phyloP scores from a whole-genome alignment of 2,329 filamentous ascomycete genomes.

The Orbilia blumenaviensis region DNA sequence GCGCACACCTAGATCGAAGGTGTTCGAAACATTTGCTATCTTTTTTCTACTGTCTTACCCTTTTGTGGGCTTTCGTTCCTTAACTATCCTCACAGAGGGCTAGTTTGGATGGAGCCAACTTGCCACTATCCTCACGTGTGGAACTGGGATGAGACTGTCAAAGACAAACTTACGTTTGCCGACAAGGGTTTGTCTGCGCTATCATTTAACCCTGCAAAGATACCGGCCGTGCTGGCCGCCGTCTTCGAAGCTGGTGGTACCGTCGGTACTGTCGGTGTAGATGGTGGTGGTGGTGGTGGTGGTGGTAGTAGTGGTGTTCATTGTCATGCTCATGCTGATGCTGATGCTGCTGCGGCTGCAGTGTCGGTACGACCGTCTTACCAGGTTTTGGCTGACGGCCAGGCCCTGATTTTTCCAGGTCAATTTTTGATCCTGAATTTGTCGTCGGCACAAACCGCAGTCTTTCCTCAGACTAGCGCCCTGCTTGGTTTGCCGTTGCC shows the following conservation, averaged over 20 bases:
- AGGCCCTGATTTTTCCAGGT: slow-evolving; percentile 11
- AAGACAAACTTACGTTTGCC: slow-evolving; percentile 7
- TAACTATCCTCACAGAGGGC: slow-evolving; percentile 20
- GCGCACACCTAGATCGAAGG: slow-evolving; percentile 19
- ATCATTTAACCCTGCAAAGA: slow-evolving; percentile 27
- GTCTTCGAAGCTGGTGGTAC: neutral
- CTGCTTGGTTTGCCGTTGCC: slow-evolving; percentile 20
- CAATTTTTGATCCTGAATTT: slow-evolving; percentile 1
- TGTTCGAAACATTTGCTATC: slow-evolving; percentile 29
- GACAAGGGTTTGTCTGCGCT: slow-evolving; percentile 30
- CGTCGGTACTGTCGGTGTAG: slow-evolving; percentile 7
- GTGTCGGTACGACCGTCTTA: slow-evolving; percentile 29
- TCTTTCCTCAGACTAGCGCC: slow-evolving; percentile 19
- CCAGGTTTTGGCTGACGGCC: slow-evolving; percentile 42
- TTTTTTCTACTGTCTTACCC: too few relatives aligned
- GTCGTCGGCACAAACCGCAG: slow-evolving; percentile 15
- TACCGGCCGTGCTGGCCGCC: slow-evolving; percentile 27
- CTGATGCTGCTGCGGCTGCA: slow-evolving; percentile 29
- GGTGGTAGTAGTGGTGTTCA: neutral
- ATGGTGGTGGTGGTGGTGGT: neutral
- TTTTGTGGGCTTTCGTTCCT: slow-evolving; percentile 5
- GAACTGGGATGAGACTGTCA: slow-evolving; percentile 44
- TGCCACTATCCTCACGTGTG: slow-evolving; percentile 48
- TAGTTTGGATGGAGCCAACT: slow-evolving; percentile 47
- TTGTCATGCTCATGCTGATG: neutral